A percentile compares a stretch with the other conserved stretches of the same genome.
Conservation (phyloP, 176 grass and related monocot genomes). For the Puccinellia tenuiflora region DNA sequence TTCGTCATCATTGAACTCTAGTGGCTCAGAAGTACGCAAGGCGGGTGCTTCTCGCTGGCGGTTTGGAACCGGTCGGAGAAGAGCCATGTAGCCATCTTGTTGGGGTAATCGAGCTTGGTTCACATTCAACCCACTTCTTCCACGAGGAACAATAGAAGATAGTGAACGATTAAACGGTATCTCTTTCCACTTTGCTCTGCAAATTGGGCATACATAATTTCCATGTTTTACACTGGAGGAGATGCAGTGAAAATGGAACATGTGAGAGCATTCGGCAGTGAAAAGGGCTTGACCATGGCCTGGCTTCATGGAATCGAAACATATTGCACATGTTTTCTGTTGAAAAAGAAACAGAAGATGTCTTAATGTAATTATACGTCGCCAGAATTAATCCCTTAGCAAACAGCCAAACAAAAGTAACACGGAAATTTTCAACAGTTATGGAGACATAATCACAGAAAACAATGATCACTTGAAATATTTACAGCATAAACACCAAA, state of each 20-base stretch:
- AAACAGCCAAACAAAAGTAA: not conserved
- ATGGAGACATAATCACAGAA: not conserved
- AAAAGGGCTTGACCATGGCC: constrained; percentile 86
- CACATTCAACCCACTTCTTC: constrained; percentile 44
- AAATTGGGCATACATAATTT: constrained; percentile 85
- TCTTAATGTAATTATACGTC: not conserved
- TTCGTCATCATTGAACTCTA: constrained; percentile 82
- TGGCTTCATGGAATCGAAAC: constrained; percentile 85
- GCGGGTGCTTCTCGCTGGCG: constrained; percentile 31
- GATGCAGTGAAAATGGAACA: constrained; percentile 98
- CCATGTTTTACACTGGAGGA: constrained; percentile 87
- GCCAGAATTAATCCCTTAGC: not conserved
- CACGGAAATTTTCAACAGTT: not conserved
- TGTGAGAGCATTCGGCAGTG: constrained; percentile 95
- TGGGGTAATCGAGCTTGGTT: constrained; percentile 42
- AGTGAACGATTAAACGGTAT: constrained; percentile 57
- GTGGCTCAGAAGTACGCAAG: constrained; percentile 43
- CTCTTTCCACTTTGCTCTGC: constrained; percentile 92
- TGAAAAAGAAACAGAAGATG: constrained; percentile 12
- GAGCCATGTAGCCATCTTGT: constrained; percentile 49
- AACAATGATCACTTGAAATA: not conserved
- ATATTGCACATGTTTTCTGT: constrained; percentile 88
- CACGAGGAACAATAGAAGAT: constrained; percentile 41
- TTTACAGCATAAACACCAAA: not conserved
- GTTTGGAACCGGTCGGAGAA: constrained; percentile 40